A percentile compares a stretch with the other conserved stretches of the same genome.
These are phyloP conservation scores for Raddia guianensis DNA, from an alignment of 176 grass and related monocot species.

Conservation along the genomic window DNA sequence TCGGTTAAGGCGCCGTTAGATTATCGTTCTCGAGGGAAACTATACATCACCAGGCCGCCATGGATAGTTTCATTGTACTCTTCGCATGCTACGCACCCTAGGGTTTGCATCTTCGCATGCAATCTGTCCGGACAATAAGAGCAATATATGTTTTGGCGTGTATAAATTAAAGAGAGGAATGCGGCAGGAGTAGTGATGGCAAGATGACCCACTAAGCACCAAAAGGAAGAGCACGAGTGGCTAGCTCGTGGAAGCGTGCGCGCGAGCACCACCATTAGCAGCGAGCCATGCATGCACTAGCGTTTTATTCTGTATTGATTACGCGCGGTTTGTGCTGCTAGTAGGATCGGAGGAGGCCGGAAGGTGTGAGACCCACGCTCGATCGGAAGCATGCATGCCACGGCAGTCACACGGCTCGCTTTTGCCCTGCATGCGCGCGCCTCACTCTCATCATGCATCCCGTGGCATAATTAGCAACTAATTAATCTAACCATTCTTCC, in stretches of 20 bases:
- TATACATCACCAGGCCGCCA: neutral
- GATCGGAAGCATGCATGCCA: conserved; percentile 43
- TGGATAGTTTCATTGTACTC: too few species aligned
- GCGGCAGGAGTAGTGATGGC: conserved; percentile 36
- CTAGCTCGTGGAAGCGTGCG: conserved; percentile 70
- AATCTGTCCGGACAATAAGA: neutral
- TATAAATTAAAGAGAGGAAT: conserved; percentile 32
- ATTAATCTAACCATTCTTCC: conserved; percentile 30
- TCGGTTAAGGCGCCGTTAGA: neutral
- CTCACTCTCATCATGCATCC: conserved; percentile 46
- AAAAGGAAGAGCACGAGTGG: conserved; percentile 40
- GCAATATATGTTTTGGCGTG: conserved; percentile 21
- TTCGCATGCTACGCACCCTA: too few species aligned
- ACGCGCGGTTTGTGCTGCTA: conserved; percentile 31
- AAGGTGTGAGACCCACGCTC: conserved; percentile 50
- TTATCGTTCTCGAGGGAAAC: neutral
- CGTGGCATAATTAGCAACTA: conserved; percentile 22
- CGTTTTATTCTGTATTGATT: conserved; percentile 47
- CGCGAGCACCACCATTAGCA: conserved; percentile 55
- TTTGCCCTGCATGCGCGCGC: conserved; percentile 53
- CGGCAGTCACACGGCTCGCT: conserved; percentile 40
- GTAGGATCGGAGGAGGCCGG: conserved; percentile 29
- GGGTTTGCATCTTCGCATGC: neutral
- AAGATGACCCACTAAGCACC: conserved; percentile 50
- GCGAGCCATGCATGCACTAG: conserved; percentile 38